Conservation (phyloP, 116 monocot genomes). For the Thalassia testudinum region DNA sequence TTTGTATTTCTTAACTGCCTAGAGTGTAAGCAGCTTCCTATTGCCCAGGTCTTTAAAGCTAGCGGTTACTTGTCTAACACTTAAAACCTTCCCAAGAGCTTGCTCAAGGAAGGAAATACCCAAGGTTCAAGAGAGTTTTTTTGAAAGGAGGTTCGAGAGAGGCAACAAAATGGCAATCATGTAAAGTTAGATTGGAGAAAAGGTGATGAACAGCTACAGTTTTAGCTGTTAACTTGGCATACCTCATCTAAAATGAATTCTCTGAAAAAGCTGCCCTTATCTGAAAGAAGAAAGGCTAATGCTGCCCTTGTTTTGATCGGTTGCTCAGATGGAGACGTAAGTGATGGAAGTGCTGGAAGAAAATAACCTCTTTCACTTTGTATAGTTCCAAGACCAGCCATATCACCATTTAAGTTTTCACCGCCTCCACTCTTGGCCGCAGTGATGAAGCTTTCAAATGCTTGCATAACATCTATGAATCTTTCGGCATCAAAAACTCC, state of each 20-base stretch:
- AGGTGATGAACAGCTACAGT: no score
- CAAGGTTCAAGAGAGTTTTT: no score
- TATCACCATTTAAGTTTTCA: constrained; percentile 66
- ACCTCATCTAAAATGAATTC: constrained; percentile 99
- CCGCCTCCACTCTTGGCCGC: constrained; percentile 99
- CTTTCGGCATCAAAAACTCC: constrained; percentile 96
- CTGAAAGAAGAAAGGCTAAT: constrained; percentile 74
- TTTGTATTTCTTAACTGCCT: no score
- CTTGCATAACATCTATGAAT: constrained; percentile 99
- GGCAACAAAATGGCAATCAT: no score
- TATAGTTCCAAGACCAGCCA: constrained; percentile 67
- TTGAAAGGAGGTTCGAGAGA: no score
- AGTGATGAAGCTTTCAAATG: constrained; percentile 86
- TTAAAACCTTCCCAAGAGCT: no score
- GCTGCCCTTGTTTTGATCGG: constrained; percentile 78
- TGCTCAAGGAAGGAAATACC: no score
- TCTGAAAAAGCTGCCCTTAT: constrained; percentile 84
- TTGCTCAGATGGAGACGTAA: constrained; percentile 27
- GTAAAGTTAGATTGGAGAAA: no score
- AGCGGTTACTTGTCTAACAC: no score
- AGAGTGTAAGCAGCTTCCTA: no score
- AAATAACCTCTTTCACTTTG: constrained; percentile 30
- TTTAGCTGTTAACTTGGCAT: no score
- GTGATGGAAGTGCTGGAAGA: constrained; percentile 37
- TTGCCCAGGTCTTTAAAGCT: no score